A percentile compares a stretch with the other conserved stretches of the same genome.
Conservation (phyloP, 2,329 filamentous ascomycete species). For the Botryosphaeria agaves region DNA sequence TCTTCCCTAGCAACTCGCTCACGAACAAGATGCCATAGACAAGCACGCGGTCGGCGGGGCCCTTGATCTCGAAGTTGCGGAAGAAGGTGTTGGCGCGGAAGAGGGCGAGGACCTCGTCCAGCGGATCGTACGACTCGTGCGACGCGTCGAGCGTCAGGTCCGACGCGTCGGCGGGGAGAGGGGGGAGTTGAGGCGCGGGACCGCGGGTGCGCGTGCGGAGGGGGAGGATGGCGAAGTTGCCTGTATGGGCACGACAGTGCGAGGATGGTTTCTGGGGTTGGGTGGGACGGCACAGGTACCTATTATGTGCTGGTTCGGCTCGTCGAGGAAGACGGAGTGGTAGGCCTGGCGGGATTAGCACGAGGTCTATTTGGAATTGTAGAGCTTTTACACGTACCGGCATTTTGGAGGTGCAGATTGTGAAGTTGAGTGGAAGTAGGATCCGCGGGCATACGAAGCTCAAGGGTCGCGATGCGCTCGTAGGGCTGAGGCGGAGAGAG, state of each 20-base stretch:
- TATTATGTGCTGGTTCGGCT: slow-evolving; percentile 51
- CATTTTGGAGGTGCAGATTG: neutral
- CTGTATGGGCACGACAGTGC: no score
- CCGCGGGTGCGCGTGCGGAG: slow-evolving; percentile 89
- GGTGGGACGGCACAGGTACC: slow-evolving; percentile 21
- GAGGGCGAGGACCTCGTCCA: slow-evolving; percentile 81
- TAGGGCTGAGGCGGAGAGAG: slow-evolving; percentile 18
- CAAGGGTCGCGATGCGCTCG: no score
- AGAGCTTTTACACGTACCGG: slow-evolving; percentile 2
- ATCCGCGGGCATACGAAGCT: no score
- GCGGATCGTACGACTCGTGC: slow-evolving; percentile 84
- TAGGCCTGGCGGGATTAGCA: slow-evolving; percentile 49
- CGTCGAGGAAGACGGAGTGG: slow-evolving; percentile 88
- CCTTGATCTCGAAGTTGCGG: slow-evolving; percentile 98
- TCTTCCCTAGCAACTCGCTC: slow-evolving; percentile 76
- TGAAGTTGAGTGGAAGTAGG: no score
- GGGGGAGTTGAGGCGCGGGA: slow-evolving; percentile 72
- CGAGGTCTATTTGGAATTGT: neutral
- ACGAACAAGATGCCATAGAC: slow-evolving; percentile 96
- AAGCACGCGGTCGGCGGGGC: slow-evolving; percentile 79
- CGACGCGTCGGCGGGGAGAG: slow-evolving; percentile 35
- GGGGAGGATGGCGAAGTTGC: slow-evolving; percentile 89
- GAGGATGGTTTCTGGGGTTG: slow-evolving; percentile 2
- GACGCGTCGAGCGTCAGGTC: slow-evolving; percentile 52
- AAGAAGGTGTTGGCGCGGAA: slow-evolving; percentile 99